Conservation (phyloP, 208 protist species). For the Trypanosoma brucei region DNA sequence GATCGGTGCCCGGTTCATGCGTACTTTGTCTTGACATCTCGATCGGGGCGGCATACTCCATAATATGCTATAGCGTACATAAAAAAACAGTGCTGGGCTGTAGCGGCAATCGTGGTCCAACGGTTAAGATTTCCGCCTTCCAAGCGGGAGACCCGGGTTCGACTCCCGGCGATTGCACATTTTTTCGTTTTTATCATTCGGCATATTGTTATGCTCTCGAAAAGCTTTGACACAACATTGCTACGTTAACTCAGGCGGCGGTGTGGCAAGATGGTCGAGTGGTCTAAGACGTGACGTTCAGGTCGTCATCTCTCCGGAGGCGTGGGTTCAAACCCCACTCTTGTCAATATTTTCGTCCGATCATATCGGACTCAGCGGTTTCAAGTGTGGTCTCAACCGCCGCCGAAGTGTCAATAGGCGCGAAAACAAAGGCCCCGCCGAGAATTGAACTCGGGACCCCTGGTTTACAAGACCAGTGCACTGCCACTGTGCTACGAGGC, state of each 20-base stretch:
- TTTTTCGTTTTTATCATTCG: conserved; percentile 8
- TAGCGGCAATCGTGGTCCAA: conserved; percentile 8
- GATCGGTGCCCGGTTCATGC: no score
- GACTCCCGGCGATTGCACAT: conserved; percentile 41
- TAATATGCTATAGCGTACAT: no score
- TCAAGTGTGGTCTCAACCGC: no score
- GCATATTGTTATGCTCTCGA: background rate
- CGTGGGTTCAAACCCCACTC: conserved; percentile 9
- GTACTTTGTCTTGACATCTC: no score
- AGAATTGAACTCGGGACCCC: conserved; percentile 58
- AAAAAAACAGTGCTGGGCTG: no score
- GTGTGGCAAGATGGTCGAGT: conserved; percentile 9
- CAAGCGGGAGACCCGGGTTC: conserved; percentile 49
- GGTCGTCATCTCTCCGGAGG: conserved; percentile 9
- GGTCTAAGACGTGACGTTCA: conserved; percentile 11
- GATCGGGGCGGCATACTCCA: no score
- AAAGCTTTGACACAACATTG: no score
- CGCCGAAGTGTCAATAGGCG: background rate
- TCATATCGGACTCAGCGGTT: background rate
- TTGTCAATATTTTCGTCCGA: background rate
- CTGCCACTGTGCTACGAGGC: conserved; percentile 54
- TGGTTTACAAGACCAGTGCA: conserved; percentile 53
- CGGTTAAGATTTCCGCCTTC: conserved; percentile 16
- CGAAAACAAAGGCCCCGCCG: conserved; percentile 24
- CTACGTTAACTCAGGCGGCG: background rate